These are phyloP conservation scores for Fusarium verrucosum DNA, from an alignment of 2,329 filamentous ascomycete genomes.

Conservation along the genomic window DNA sequence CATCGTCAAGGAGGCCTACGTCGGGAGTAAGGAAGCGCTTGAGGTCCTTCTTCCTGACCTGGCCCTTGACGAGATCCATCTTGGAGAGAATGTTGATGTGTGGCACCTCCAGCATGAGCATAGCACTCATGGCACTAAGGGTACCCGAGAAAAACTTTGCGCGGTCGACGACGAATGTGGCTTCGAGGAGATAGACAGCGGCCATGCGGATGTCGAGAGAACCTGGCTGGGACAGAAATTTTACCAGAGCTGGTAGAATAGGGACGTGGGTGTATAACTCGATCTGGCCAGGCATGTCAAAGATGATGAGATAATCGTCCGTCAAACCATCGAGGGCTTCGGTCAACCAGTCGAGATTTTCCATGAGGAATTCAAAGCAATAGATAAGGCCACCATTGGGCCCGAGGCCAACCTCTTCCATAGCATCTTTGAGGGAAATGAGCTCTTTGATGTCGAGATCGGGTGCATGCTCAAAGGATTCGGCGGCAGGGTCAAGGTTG, in stretches of 20 bases:
- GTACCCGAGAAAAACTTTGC: constrained; percentile 98
- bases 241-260: constrained; percentile 84
- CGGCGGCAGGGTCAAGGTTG: constrained; percentile 96
- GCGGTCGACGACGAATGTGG: constrained; percentile 93
- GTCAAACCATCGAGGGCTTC: constrained; percentile 85
- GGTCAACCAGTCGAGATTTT: constrained; percentile 92
- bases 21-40: constrained; percentile 93
- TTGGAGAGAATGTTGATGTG: constrained; percentile 97
- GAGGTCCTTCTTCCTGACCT: constrained; percentile 85
- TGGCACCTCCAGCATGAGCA: constrained; percentile 97
- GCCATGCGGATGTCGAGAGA: constrained; percentile 90
- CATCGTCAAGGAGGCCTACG: constrained; percentile 81
- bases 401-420: constrained; percentile 91
- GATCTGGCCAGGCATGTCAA: constrained; percentile 99
- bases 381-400: constrained; percentile 95
- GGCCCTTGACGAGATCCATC: constrained; percentile 95
- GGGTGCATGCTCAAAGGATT: constrained; percentile 88
- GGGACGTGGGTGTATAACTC: constrained; percentile 98
- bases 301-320: constrained; percentile 96
- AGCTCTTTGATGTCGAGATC: constrained; percentile 96
- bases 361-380: constrained; percentile 95
- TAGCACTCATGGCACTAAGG: constrained; percentile 95
- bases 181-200: constrained; percentile 92
- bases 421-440: constrained; percentile 92
- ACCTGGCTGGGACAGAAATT: constrained; percentile 80